A percentile compares a stretch with the other conserved stretches of the same genome.
These are phyloP conservation scores for Xylogone sp. DNA, from an alignment of 2,329 filamentous ascomycete species.

Conservation along the genomic window DNA sequence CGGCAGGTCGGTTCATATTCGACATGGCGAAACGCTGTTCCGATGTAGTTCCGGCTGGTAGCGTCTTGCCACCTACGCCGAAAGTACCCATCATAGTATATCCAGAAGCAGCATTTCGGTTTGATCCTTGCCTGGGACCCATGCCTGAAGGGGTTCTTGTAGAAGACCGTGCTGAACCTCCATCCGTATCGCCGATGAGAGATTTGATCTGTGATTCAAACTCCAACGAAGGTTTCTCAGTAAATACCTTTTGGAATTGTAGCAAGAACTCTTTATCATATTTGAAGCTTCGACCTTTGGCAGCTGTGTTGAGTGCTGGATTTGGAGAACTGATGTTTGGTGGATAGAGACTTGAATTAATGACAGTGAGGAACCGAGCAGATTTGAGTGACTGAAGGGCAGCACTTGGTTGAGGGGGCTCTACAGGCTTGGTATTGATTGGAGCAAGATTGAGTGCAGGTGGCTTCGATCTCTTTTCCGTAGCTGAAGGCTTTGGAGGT, in stretches of 20 bases:
- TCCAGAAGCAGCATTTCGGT: conserved; percentile 45
- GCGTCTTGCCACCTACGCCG: conserved; percentile 50
- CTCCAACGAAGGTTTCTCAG: conserved; percentile 90
- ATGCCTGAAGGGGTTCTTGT: conserved; percentile 52
- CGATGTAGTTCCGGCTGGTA: conserved; percentile 75
- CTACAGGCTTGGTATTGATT: conserved; percentile 78
- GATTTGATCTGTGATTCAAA: conserved; percentile 89
- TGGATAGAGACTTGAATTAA: conserved; percentile 78
- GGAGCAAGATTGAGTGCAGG: conserved; percentile 81
- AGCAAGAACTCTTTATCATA: conserved; percentile 95
- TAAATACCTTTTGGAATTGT: conserved; percentile 94
- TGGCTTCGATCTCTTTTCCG: conserved; percentile 72
- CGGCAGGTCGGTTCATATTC: conserved; percentile 45
- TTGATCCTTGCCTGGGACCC: conserved; percentile 48
- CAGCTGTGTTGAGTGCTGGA: conserved; percentile 79
- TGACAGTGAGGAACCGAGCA: conserved; percentile 79
- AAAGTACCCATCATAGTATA: conserved; percentile 71
- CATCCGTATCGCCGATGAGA: conserved; percentile 74
- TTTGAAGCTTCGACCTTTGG: conserved; percentile 81
- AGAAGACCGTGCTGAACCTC: conserved; percentile 58
- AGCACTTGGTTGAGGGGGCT: conserved; percentile 89
- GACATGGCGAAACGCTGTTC: conserved; percentile 70
- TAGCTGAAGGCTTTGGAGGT: conserved; percentile 50
- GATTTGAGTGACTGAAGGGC: conserved; percentile 92
- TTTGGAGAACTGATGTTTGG: conserved; percentile 83